Percentiles rank a stretch among this genome's conserved stretches.
phyloP scores from a whole-genome alignment of 2,329 filamentous ascomycete genomes.

The Zymoseptoria crescenta region DNA sequence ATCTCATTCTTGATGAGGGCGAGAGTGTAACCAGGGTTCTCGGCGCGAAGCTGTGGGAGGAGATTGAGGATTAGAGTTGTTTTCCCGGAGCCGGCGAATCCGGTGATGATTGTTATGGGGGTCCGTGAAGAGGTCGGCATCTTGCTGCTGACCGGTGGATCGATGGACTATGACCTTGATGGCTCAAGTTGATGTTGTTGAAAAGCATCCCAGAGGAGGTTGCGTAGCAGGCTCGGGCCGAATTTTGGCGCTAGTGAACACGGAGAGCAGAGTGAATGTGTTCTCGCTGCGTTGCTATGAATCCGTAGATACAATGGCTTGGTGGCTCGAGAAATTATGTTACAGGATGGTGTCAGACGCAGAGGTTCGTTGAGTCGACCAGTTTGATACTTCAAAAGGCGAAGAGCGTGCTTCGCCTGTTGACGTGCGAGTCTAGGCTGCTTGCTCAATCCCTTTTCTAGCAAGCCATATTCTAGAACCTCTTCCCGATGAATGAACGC shows the following conservation, averaged over 20 bases:
- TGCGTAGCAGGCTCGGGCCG: not conserved
- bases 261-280: not conserved
- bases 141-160: not conserved
- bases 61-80: conserved; percentile 94
- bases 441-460: too few relatives aligned
- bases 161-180: not conserved
- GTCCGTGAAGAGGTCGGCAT: conserved; percentile 37
- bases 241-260: not conserved
- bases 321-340: too few relatives aligned
- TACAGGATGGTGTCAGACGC: too few relatives aligned
- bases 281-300: not conserved
- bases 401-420: too few relatives aligned
- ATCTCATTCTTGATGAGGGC: conserved; percentile 98
- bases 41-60: conserved; percentile 78
- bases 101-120: conserved; percentile 89
- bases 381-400: too few relatives aligned
- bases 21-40: conserved; percentile 81
- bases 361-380: too few relatives aligned
- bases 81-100: conserved; percentile 93
- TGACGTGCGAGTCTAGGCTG: too few relatives aligned
- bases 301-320: too few relatives aligned
- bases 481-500: too few relatives aligned
- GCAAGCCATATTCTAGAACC: too few relatives aligned
- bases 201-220: not conserved
- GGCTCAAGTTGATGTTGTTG: not conserved